phyloP scores from a whole-genome alignment of 371 early-diverging fungal genomes.

The Mortierella sp. region DNA sequence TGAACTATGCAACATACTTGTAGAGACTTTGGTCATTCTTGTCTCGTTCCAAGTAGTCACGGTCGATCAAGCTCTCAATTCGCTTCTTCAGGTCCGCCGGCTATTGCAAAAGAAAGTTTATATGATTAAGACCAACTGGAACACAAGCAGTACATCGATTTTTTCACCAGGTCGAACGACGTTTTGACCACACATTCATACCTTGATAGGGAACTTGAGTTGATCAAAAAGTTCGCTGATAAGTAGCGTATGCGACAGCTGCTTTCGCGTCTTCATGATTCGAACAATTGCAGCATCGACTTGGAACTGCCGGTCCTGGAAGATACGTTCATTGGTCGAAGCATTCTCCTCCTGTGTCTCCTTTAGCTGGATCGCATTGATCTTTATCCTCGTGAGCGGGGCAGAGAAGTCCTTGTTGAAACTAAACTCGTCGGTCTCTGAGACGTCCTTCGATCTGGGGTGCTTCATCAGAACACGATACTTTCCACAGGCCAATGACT shows the following conservation, averaged over 20 bases:
- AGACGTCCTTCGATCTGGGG: slow-evolving; percentile 62
- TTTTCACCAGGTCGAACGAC: too few species aligned
- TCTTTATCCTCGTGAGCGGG: slow-evolving; percentile 71
- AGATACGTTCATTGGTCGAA: slow-evolving; percentile 77
- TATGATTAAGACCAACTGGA: slow-evolving; percentile 3
- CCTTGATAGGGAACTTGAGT: slow-evolving; percentile 83
- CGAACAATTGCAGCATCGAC: slow-evolving; percentile 96
- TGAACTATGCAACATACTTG: slow-evolving; percentile 64
- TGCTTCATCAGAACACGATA: slow-evolving; percentile 77
- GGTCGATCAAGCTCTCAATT: slow-evolving; percentile 91
- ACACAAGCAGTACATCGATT: neutral
- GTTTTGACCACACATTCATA: slow-evolving; percentile 20
- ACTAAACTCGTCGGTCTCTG: slow-evolving; percentile 70
- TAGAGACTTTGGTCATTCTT: slow-evolving; percentile 61
- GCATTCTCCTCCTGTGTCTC: slow-evolving; percentile 80
- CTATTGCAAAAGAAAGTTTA: slow-evolving; percentile 55
- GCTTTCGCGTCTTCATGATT: slow-evolving; percentile 91
- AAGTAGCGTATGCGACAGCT: slow-evolving; percentile 72
- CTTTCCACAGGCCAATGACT: slow-evolving; percentile 87
- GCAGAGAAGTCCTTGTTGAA: slow-evolving; percentile 78
- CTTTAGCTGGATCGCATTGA: slow-evolving; percentile 83
- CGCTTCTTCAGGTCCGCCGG: slow-evolving; percentile 82
- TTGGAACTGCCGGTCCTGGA: slow-evolving; percentile 84
- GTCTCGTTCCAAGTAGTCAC: slow-evolving; percentile 91
- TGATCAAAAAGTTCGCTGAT: slow-evolving; percentile 78